Evolutionary conservation across 2,329 filamentous ascomycete species (phyloP).

Genomic region (Calonectria ilicicola): DNA sequence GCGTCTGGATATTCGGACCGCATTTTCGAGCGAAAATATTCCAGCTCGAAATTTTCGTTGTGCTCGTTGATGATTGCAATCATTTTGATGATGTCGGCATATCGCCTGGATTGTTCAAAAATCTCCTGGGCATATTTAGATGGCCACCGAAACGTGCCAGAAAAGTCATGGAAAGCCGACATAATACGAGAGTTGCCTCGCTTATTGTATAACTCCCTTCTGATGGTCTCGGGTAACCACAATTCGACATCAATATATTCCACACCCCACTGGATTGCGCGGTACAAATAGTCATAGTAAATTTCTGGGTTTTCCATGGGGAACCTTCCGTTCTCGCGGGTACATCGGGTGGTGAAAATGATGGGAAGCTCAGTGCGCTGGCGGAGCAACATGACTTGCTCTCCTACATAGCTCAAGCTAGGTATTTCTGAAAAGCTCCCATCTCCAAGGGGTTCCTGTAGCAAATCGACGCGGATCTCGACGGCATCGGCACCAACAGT

Average conservation of each 20-base stretch:
- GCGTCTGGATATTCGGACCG: constrained; percentile 74
- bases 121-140: constrained; percentile 78
- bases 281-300: constrained; percentile 83
- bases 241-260: constrained; percentile 92
- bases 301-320: constrained; percentile 83
- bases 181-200: constrained; percentile 87
- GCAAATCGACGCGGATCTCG: constrained; percentile 84
- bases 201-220: constrained; percentile 73
- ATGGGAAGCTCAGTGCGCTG: constrained; percentile 90
- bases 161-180: constrained; percentile 93
- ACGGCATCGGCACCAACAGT: constrained; percentile 89
- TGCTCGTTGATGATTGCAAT: constrained; percentile 85
- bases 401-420: constrained; percentile 85
- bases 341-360: constrained; percentile 88
- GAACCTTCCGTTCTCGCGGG: constrained; percentile 84
- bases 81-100: constrained; percentile 92
- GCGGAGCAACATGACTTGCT: constrained; percentile 86
- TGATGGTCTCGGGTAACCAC: constrained; percentile 84
- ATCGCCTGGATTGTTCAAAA: constrained; percentile 77
- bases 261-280: constrained; percentile 88
- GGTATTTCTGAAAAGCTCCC: constrained; percentile 75
- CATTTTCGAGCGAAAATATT: constrained; percentile 87
- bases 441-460: constrained; percentile 77
- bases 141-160: constrained; percentile 85
- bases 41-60: constrained; percentile 90